Percentiles rank a stretch among this genome's conserved stretches.
Evolutionary conservation across 306 rosid genomes (phyloP).

Genomic region (Prunus mume): DNA sequence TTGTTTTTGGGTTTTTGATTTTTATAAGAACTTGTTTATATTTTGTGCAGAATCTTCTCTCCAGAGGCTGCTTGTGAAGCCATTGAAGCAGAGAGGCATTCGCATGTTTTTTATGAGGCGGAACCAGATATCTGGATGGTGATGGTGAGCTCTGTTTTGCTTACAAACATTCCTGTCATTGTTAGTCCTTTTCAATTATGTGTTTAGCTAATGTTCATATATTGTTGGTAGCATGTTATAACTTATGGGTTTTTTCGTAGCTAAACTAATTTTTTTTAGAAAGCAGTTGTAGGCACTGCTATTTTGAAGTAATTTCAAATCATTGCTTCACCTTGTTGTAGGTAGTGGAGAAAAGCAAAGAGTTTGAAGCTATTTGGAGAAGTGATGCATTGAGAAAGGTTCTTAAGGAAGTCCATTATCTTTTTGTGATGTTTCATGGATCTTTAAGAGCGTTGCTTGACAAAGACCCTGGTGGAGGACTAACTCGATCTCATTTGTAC

Average conservation of each 20-base stretch:
- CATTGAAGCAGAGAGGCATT: slow-evolving; percentile 82
- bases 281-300: neutral
- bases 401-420: slow-evolving; percentile 84
- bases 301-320: neutral
- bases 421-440: slow-evolving; percentile 89
- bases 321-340: slow-evolving; percentile 30
- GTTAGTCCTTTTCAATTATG: neutral
- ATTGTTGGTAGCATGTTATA: neutral
- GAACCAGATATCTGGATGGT: slow-evolving; percentile 97
- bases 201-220: neutral
- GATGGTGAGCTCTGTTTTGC: slow-evolving; percentile 47
- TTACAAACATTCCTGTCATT: neutral
- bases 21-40: neutral
- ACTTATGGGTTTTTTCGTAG: neutral
- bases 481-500: slow-evolving; percentile 69
- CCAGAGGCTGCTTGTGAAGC: slow-evolving; percentile 85
- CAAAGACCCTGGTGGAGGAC: slow-evolving; percentile 80
- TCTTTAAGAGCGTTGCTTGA: slow-evolving; percentile 73
- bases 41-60: slow-evolving; percentile 76
- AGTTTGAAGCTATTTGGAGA: slow-evolving; percentile 76
- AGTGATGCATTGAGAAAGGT: slow-evolving; percentile 73
- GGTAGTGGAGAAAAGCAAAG: slow-evolving; percentile 90
- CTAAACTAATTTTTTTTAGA: neutral
- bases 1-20: neutral
- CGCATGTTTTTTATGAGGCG: slow-evolving; percentile 76